These are phyloP conservation scores for Termitomyces sp. DNA, from an alignment of 768 basidiomycete genomes.

Conservation along the genomic window DNA sequence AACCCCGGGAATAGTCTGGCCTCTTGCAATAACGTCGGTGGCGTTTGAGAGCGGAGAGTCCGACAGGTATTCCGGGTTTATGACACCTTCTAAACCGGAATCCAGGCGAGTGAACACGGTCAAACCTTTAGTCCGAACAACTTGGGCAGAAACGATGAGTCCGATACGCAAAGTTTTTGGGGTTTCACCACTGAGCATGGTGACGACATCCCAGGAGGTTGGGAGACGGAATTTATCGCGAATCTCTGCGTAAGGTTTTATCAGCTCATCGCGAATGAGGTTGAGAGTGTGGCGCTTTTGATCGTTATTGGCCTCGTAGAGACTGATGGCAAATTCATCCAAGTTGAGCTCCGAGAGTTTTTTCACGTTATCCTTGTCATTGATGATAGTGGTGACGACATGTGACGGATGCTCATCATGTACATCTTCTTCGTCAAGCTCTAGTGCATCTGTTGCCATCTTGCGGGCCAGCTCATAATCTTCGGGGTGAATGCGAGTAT, in stretches of 20 bases:
- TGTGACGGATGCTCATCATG: slow-evolving; percentile 91
- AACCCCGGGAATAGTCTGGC: slow-evolving; percentile 78
- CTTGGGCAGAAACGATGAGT: slow-evolving; percentile 76
- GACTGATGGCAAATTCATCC: slow-evolving; percentile 93
- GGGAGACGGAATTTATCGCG: slow-evolving; percentile 66
- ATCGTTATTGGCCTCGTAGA: slow-evolving; percentile 79
- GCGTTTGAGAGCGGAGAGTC: slow-evolving; percentile 42
- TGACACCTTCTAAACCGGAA: slow-evolving; percentile 86
- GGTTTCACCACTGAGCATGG: slow-evolving; percentile 96
- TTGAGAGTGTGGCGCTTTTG: slow-evolving; percentile 89
- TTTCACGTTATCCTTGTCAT: slow-evolving; percentile 70
- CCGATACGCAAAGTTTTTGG: slow-evolving; percentile 71
- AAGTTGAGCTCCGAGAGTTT: slow-evolving; percentile 90
- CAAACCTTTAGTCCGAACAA: slow-evolving; percentile 52
- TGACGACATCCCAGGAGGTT: slow-evolving; percentile 76
- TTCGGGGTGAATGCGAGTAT: slow-evolving; percentile 94
- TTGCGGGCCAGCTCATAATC: slow-evolving; percentile 98
- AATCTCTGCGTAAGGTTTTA: slow-evolving; percentile 76
- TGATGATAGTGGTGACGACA: slow-evolving; percentile 83
- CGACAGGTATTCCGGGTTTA: slow-evolving; percentile 58
- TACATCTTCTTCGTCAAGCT: slow-evolving; percentile 96
- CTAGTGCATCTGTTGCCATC: slow-evolving; percentile 97
- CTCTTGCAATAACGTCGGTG: slow-evolving; percentile 61
- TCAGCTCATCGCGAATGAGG: slow-evolving; percentile 83
- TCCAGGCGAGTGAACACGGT: slow-evolving; percentile 76